Percentiles rank a stretch among this genome's conserved stretches.
phyloP scores from a whole-genome alignment of 2,329 filamentous ascomycete genomes.

The Plenodomus lindquistii region DNA sequence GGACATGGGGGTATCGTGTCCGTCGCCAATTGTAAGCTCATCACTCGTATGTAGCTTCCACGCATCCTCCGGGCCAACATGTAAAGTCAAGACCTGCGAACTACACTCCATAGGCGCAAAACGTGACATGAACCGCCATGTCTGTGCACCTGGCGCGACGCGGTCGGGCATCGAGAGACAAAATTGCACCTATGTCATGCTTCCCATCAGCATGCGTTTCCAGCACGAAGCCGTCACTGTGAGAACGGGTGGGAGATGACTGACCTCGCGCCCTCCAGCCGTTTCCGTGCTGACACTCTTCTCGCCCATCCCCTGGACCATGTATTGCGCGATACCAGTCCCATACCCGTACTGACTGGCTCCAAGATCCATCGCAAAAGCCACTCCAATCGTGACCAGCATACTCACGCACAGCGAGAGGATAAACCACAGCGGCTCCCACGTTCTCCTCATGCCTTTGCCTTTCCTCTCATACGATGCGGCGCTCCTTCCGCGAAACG shows the following conservation, averaged over 20 bases:
- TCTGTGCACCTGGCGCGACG: slow-evolving; percentile 16
- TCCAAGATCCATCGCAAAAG: neutral
- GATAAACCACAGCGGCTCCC: no score
- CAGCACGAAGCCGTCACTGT: neutral
- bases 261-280: neutral
- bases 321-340: neutral
- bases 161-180: slow-evolving; percentile 20
- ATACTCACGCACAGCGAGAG: neutral
- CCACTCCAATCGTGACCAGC: neutral
- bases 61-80: slow-evolving; percentile 5
- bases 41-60: slow-evolving; percentile 16
- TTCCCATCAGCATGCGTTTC: neutral
- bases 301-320: neutral
- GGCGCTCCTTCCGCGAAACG: neutral
- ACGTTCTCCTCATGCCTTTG: neutral
- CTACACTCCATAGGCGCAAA: slow-evolving; percentile 4
- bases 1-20: no score
- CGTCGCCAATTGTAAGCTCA: slow-evolving; percentile 2
- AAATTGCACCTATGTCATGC: slow-evolving; percentile 19
- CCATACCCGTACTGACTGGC: neutral
- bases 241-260: neutral
- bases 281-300: neutral
- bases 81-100: slow-evolving; percentile 12
- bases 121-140: slow-evolving; percentile 17
- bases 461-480: neutral